Evolutionary conservation across 208 protist species (phyloP).

Genomic region (Crithidia expoeki): DNA sequence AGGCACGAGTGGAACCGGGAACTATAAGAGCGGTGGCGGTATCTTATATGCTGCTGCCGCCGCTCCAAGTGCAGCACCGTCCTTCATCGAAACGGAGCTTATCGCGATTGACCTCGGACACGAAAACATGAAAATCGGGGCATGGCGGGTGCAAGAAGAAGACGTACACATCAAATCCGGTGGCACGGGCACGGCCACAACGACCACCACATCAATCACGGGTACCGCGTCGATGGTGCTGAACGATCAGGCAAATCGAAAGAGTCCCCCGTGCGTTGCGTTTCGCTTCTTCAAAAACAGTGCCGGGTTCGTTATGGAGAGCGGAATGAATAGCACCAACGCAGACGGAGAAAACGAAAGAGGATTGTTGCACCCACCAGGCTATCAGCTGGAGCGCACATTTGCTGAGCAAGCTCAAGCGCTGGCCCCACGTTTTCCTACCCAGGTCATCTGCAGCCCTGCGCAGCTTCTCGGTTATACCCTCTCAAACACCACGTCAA

Average conservation of each 20-base stretch:
- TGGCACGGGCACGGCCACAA: constrained; percentile 7
- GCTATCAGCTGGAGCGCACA: constrained; percentile 73
- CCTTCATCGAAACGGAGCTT: constrained; percentile 44
- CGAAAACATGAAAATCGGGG: constrained; percentile 32
- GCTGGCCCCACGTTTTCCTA: constrained; percentile 79
- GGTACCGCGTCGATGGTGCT: constrained; percentile 80
- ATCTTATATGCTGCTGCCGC: neutral
- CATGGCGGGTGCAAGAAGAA: constrained; percentile 23
- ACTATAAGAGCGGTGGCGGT: neutral
- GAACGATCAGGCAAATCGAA: constrained; percentile 94
- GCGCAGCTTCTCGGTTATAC: constrained; percentile 52
- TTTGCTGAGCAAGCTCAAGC: constrained; percentile 86
- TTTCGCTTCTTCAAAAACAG: constrained; percentile 66
- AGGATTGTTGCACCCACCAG: constrained; percentile 8
- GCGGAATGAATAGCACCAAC: neutral
- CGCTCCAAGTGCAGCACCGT: constrained; percentile 4
- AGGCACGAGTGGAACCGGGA: neutral
- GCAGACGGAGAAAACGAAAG: neutral
- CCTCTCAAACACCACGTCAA: neutral
- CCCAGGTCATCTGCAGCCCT: constrained; percentile 64
- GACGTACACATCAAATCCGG: constrained; percentile 7
- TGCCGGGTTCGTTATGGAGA: neutral
- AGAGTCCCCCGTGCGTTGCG: constrained; percentile 87
- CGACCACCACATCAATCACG: constrained; percentile 13
- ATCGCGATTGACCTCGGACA: constrained; percentile 71